Evolutionary conservation across 176 grass and related monocot genomes (phyloP).

Genomic region (Elaeis guineensis): DNA sequence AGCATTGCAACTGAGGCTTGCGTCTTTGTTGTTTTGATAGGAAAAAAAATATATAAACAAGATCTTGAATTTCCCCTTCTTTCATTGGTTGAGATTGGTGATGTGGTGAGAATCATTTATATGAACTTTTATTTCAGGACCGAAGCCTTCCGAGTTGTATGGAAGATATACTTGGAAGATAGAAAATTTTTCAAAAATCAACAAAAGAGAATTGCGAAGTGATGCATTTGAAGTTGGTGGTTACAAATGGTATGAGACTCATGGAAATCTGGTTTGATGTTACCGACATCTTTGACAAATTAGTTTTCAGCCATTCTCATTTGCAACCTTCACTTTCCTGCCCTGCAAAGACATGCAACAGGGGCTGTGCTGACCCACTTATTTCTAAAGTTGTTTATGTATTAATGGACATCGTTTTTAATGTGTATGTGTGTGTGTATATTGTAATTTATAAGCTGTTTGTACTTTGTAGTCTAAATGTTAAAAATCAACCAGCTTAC

Average conservation of each 20-base stretch:
- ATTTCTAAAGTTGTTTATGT: too few relatives aligned
- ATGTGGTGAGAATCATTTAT: constrained; percentile 25
- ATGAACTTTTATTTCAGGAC: constrained; percentile 33
- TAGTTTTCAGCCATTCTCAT: background rate
- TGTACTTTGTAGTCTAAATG: too few relatives aligned
- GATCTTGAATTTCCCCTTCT: background rate
- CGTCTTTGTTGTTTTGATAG: too few relatives aligned
- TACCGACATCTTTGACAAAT: too few relatives aligned
- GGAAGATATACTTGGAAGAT: constrained; percentile 3
- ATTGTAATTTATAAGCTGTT: too few relatives aligned
- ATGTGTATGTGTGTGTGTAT: too few relatives aligned
- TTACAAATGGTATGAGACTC: constrained; percentile 76
- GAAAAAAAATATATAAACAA: background rate
- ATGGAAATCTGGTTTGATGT: background rate
- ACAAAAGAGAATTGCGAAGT: constrained; percentile 86
- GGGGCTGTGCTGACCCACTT: too few relatives aligned
- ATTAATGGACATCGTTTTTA: too few relatives aligned
- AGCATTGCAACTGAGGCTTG: too few relatives aligned
- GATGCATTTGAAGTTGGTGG: constrained; percentile 94
- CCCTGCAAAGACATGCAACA: too few relatives aligned
- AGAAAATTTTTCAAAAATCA: constrained; percentile 58
- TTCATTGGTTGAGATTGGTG: background rate
- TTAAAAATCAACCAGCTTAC: too few relatives aligned
- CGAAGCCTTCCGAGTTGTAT: background rate
- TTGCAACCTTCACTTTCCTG: background rate